Conservation (phyloP, 2,329 filamentous ascomycete genomes). For the Pseudocercospora fijiensis region DNA sequence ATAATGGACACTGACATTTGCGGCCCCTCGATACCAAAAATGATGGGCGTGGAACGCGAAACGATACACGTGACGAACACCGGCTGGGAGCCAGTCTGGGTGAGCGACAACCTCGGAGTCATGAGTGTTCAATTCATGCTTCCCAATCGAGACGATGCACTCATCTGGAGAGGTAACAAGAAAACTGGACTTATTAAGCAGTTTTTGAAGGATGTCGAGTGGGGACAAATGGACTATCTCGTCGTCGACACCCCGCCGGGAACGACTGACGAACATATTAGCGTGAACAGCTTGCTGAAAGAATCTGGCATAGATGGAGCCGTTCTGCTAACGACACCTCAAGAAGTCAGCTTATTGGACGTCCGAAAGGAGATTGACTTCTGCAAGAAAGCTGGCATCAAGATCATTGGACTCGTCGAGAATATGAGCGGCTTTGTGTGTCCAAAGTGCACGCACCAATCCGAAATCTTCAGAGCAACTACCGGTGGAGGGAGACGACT, state of each 20-base stretch:
- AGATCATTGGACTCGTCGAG: constrained; percentile 84
- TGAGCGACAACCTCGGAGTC: constrained; percentile 86
- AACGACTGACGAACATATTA: constrained; percentile 92
- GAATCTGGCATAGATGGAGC: constrained; percentile 92
- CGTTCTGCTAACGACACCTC: constrained; percentile 88
- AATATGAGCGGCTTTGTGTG: constrained; percentile 99
- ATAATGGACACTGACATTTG: constrained; percentile 99
- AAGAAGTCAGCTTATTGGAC: constrained; percentile 88
- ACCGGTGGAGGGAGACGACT: constrained; percentile 82
- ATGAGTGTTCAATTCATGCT: constrained; percentile 99
- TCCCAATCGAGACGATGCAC: constrained; percentile 85
- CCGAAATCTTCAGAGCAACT: constrained; percentile 84
- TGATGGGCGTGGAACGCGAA: constrained; percentile 95
- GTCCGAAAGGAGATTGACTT: constrained; percentile 98
- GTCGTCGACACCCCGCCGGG: constrained; percentile 94
- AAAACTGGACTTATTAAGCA: constrained; percentile 99
- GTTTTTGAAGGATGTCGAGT: constrained; percentile 96
- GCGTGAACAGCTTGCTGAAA: constrained; percentile 86
- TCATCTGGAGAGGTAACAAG: constrained; percentile 97
- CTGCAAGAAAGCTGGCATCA: constrained; percentile 89
- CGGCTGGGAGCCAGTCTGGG: constrained; percentile 95
- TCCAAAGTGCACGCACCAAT: constrained; percentile 77
- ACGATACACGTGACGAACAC: constrained; percentile 86
- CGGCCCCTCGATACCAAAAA: constrained; percentile 93
- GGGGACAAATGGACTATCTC: constrained; percentile 91